A percentile compares a stretch with the other conserved stretches of the same genome.
phyloP scores from a whole-genome alignment of 169 alveolate genomes.

The Sarcocystis neurona region DNA sequence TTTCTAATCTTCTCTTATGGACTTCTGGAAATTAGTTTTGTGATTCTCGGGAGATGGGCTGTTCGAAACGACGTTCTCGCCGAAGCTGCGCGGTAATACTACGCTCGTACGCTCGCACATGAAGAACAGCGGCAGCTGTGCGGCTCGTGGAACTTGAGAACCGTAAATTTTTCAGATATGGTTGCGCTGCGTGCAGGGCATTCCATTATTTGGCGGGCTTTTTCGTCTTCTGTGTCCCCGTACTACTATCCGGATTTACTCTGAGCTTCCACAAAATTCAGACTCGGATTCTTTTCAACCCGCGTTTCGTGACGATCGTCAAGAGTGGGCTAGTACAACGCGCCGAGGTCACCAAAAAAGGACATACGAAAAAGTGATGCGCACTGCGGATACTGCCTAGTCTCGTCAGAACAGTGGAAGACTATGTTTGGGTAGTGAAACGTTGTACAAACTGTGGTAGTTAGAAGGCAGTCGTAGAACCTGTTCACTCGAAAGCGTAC shows the following conservation, averaged over 20 bases:
- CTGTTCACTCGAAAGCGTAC: no score
- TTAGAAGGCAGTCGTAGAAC: no score
- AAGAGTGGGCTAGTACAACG: slow-evolving; percentile 66
- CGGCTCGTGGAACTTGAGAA: not conserved
- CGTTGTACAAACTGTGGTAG: no score
- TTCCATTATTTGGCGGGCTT: slow-evolving; percentile 60
- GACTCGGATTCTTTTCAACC: slow-evolving; percentile 61
- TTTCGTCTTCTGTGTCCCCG: slow-evolving; percentile 46
- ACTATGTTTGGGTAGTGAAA: no score
- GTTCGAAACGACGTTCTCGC: slow-evolving; percentile 62
- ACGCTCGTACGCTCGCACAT: not conserved
- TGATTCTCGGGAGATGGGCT: slow-evolving; percentile 64
- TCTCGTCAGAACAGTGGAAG: no score
- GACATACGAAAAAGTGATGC: slow-evolving; percentile 54
- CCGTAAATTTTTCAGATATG: not conserved
- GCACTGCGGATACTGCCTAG: no score
- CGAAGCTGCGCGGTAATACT: slow-evolving; percentile 58
- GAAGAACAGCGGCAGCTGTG: not conserved
- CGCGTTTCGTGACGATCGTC: slow-evolving; percentile 60
- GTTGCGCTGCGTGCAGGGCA: slow-evolving; percentile 25
- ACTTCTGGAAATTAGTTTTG: slow-evolving; percentile 52
- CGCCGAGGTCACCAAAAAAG: slow-evolving; percentile 56
- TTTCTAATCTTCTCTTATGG: slow-evolving; percentile 55
- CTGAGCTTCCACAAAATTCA: slow-evolving; percentile 59
- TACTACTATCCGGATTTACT: slow-evolving; percentile 51